phyloP scores from a whole-genome alignment of 345 rosid genomes.

The Euphorbia peplus region DNA sequence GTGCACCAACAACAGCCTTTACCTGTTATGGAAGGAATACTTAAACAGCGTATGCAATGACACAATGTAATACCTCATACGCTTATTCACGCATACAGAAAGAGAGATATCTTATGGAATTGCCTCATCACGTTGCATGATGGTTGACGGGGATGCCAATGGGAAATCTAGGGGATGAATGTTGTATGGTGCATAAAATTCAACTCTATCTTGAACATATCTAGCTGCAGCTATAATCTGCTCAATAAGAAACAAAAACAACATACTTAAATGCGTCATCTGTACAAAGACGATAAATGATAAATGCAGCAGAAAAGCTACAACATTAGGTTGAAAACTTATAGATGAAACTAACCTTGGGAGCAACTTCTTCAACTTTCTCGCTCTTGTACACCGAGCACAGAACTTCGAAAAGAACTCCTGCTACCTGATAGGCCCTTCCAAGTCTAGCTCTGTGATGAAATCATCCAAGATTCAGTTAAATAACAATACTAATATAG shows the following conservation, averaged over 20 bases:
- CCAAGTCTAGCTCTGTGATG: slow-evolving; percentile 91
- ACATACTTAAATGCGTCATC: background rate
- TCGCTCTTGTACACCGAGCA: slow-evolving; percentile 94
- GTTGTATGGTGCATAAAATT: slow-evolving; percentile 93
- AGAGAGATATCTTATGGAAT: background rate
- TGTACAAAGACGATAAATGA: too few relatives aligned
- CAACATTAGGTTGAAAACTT: slow-evolving; percentile 4
- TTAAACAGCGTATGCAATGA: slow-evolving; percentile 18
- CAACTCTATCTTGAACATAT: slow-evolving; percentile 97
- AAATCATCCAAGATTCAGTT: slow-evolving; percentile 12
- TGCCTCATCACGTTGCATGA: slow-evolving; percentile 97
- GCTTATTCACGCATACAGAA: slow-evolving; percentile 11
- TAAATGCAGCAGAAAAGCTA: too few relatives aligned
- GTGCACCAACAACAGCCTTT: slow-evolving; percentile 92
- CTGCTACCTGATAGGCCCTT: slow-evolving; percentile 96
- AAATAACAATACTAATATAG: background rate
- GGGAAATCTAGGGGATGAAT: slow-evolving; percentile 95
- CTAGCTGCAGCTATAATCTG: slow-evolving; percentile 97
- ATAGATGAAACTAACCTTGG: slow-evolving; percentile 60
- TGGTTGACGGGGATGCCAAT: slow-evolving; percentile 89
- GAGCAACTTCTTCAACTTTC: slow-evolving; percentile 98
- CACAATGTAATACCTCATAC: background rate
- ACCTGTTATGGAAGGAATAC: slow-evolving; percentile 43
- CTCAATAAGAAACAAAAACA: slow-evolving; percentile 21
- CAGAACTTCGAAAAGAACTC: slow-evolving; percentile 96